Conservation (phyloP, 2,329 filamentous ascomycete genomes). For the Chaetoscypha palmicola region DNA sequence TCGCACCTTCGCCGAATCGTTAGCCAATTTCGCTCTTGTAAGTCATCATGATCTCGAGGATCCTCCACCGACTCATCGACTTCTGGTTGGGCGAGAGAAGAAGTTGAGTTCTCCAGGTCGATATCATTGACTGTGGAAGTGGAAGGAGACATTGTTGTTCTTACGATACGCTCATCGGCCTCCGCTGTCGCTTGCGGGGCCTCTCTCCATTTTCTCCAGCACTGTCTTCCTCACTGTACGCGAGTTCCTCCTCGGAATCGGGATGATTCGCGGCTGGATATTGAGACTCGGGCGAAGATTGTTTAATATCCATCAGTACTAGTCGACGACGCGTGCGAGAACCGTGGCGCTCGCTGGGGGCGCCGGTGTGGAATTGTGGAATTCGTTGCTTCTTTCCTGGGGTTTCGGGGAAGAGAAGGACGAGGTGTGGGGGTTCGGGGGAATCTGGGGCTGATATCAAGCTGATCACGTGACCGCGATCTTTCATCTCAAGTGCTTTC, state of each 20-base stretch:
- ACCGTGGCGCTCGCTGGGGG: not conserved
- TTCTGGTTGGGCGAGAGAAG: conserved; percentile 12
- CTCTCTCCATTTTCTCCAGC: conserved; percentile 28
- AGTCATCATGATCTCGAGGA: conserved; percentile 11
- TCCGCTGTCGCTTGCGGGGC: conserved; percentile 40
- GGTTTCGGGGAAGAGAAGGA: too few relatives aligned
- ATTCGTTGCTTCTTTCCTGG: not conserved
- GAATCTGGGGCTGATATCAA: too few relatives aligned
- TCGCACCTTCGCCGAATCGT: conserved; percentile 52
- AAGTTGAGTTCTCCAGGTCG: conserved; percentile 13
- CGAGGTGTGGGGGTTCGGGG: too few relatives aligned
- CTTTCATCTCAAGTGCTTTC: too few relatives aligned
- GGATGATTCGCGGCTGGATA: conserved; percentile 23
- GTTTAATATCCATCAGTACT: conserved; percentile 26
- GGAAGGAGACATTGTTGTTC: conserved; percentile 26
- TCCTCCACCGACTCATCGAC: too few relatives aligned
- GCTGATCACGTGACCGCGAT: too few relatives aligned
- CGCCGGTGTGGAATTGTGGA: not conserved
- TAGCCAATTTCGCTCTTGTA: conserved; percentile 26
- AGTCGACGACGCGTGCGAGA: not conserved
- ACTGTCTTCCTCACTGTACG: conserved; percentile 28
- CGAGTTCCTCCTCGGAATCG: conserved; percentile 30
- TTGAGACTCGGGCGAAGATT: conserved; percentile 23
- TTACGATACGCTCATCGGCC: conserved; percentile 45
- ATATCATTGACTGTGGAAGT: conserved; percentile 8